Percentiles rank a stretch among this genome's conserved stretches.
Evolutionary conservation across 768 basidiomycete species (phyloP).

Genomic region (Podaxis sp.): DNA sequence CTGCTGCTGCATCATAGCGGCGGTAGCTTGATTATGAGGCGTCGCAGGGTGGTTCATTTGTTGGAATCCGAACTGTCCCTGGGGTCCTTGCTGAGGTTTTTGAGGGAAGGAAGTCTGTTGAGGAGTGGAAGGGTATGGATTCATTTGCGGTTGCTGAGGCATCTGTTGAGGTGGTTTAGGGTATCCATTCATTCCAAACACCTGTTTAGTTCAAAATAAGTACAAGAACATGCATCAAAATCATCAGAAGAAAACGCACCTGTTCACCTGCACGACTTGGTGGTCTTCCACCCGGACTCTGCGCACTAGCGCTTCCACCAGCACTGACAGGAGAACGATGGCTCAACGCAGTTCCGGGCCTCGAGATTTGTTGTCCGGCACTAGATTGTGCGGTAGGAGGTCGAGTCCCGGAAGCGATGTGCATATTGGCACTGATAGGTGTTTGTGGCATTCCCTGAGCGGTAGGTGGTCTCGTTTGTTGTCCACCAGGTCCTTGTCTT

Average conservation of each 20-base stretch:
- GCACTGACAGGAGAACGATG: constrained; percentile 19
- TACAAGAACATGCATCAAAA: constrained; percentile 3
- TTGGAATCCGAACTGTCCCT: constrained; percentile 12
- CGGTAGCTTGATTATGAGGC: constrained; percentile 5
- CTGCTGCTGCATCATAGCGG: constrained; percentile 14
- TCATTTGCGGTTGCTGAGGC: constrained; percentile 1
- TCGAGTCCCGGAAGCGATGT: background rate
- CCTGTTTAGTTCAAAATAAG: constrained; percentile 1
- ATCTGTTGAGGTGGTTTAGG: constrained; percentile 14
- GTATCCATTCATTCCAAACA: constrained; percentile 16
- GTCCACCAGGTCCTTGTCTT: constrained; percentile 5
- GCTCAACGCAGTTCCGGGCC: constrained; percentile 20
- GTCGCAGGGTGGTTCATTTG: constrained; percentile 10
- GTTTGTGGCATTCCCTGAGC: constrained; percentile 19
- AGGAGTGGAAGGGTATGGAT: constrained; percentile 7
- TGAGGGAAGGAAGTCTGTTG: constrained; percentile 5
- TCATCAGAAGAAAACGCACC: constrained; percentile 1
- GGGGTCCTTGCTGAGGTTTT: background rate
- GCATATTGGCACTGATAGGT: background rate
- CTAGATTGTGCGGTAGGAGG: constrained; percentile 6
- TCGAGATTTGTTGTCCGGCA: constrained; percentile 15
- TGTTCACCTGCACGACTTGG: constrained; percentile 18
- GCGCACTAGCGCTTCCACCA: constrained; percentile 14
- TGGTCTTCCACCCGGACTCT: constrained; percentile 16
- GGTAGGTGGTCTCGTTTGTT: constrained; percentile 23